phyloP scores from a whole-genome alignment of 495 filamentous ascomycete genomes.

The Penicillium silybi region DNA sequence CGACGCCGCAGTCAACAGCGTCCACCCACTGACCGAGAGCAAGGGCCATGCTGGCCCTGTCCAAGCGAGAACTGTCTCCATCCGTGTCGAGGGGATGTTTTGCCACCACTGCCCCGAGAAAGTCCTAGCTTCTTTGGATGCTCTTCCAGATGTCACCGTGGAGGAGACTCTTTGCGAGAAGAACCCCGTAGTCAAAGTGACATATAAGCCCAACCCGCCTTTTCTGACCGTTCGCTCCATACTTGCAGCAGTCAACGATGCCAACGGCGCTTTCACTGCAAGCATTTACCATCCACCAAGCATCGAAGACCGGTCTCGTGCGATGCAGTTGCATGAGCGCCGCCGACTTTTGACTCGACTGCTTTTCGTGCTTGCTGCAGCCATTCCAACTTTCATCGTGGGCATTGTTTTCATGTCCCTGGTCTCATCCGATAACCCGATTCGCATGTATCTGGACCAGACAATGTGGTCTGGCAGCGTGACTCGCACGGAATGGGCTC shows the following conservation, averaged over 20 bases:
- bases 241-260: constrained; percentile 57
- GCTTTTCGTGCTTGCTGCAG: constrained; percentile 64
- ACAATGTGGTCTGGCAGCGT: constrained; percentile 69
- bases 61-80: constrained; percentile 54
- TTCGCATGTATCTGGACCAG: constrained; percentile 61
- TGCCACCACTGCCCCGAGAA: constrained; percentile 76
- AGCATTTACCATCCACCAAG: constrained; percentile 76
- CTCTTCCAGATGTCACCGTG: constrained; percentile 48
- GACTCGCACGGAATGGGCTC: constrained; percentile 72
- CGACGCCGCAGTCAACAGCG: constrained; percentile 56
- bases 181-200: constrained; percentile 65
- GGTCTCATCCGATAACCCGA: constrained; percentile 52
- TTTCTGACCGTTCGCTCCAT: constrained; percentile 74
- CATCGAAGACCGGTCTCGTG: constrained; percentile 77
- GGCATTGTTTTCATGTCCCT: constrained; percentile 91
- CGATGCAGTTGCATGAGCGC: constrained; percentile 63
- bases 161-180: constrained; percentile 46
- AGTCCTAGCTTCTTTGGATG: constrained; percentile 50
- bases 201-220: constrained; percentile 66
- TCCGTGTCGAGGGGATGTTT: constrained; percentile 79
- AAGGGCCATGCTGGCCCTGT: constrained; percentile 6
- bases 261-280: constrained; percentile 60
- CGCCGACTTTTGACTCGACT: constrained; percentile 60
- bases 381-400: constrained; percentile 84
- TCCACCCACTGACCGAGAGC: constrained; percentile 14